Base-by-base conservation (phyloP, 305 asterid genomes). In the Fraxinus angustifolia region DNA sequence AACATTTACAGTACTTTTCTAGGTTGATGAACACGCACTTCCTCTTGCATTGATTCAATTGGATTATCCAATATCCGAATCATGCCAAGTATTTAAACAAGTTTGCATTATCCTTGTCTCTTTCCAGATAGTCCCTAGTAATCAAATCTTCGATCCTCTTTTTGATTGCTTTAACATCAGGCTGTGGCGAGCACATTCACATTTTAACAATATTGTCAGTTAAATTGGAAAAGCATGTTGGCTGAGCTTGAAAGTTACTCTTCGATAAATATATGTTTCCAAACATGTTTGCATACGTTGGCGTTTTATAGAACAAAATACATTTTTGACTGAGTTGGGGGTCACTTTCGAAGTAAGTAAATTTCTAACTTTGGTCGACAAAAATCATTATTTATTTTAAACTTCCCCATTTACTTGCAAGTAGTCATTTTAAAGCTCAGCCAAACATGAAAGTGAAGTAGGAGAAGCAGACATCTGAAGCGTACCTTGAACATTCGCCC, bases 401-500 rank as follows among this genome's bases (percentile, higher is more conserved):
- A 70, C 42, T 70, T n/a, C 14, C 68, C 12, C 1, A 12, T 21
- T 42, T 33, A 19, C 42, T 26, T 31, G 42, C 21, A 5, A 12
- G 23, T 28, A 31, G 19, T 26, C 8, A 70, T 4, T 28, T 70
- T 31, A 21, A 8, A 35, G 75, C 75, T 70, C 21, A 26, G n/a
- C 30, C 34, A 5, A 14, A 26, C 17, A n/a, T 1, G 72, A 19
- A 23, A 6, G 10, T 31, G 8, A 19, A 53, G 35, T n/a, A 19
- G 14, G 77, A 21, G 21, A 36, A 19, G 28, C 11, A 75, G n/a
- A 36, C 10, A 84, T 45, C 81, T 5, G 16, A 28, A 75, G 65
- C n/a, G 28, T 90, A 96, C 99, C 98, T 94, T 96, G 87, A 96
- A 96, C 98, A 94, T 96, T 33, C 97, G 90, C 21, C 97, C 97